Percentiles rank a stretch among this genome's conserved stretches.
Conservation (phyloP, 495 filamentous ascomycete genomes). For the Cetradonia linearis region DNA sequence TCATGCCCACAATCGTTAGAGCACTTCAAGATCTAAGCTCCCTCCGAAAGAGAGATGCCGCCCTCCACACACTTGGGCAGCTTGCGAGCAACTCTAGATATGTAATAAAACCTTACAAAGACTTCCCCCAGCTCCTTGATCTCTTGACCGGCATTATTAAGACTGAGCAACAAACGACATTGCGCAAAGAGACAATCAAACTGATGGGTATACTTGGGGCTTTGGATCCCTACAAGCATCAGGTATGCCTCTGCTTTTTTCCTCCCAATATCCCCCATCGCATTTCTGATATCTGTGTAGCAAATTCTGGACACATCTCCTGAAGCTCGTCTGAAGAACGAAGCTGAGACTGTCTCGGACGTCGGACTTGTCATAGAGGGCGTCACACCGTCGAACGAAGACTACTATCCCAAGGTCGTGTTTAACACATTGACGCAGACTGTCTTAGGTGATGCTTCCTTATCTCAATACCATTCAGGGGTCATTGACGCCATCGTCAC, state of each 20-base stretch:
- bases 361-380: constrained; percentile 96
- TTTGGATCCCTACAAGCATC: constrained; percentile 91
- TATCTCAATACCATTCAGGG: constrained; percentile 78
- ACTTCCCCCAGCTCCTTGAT: constrained; percentile 85
- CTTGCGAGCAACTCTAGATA: constrained; percentile 91
- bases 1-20: constrained; percentile 92
- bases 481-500: constrained; percentile 99
- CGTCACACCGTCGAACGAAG: constrained; percentile 91
- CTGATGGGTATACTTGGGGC: constrained; percentile 94
- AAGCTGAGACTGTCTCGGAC: constrained; percentile 65
- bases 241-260: constrained; percentile 36
- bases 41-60: constrained; percentile 76
- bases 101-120: constrained; percentile 91
- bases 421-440: constrained; percentile 83
- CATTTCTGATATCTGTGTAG: constrained; percentile 13
- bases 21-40: constrained; percentile 89
- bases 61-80: constrained; percentile 81
- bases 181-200: constrained; percentile 91
- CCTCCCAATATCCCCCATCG: constrained; percentile 15
- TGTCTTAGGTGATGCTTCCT: constrained; percentile 78
- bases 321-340: constrained; percentile 42
- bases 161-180: constrained; percentile 68
- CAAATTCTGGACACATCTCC: constrained; percentile 40
- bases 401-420: constrained; percentile 96
- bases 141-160: constrained; percentile 90